Conservation (phyloP, 2,329 filamentous ascomycete species). For the Seiridium unicorne region DNA sequence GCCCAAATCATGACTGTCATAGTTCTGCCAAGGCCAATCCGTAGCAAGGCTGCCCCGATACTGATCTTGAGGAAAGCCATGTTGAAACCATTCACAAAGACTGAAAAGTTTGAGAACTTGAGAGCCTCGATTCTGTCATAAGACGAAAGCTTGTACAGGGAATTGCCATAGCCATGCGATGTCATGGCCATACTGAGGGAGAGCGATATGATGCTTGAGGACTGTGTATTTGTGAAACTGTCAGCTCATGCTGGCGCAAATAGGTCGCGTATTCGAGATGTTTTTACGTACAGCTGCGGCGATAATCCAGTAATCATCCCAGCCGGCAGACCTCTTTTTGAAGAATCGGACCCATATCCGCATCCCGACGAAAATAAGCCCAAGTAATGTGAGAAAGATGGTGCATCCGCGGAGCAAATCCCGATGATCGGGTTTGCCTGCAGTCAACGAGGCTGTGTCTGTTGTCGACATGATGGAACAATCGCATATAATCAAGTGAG, state of each 20-base stretch:
- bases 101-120: neutral
- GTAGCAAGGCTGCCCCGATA: neutral
- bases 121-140: neutral
- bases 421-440: neutral
- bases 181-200: neutral
- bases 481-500: neutral
- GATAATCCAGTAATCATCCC: neutral
- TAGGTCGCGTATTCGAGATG: neutral
- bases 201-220: neutral
- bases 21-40: neutral
- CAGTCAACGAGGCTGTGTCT: neutral
- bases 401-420: neutral
- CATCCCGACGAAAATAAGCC: neutral
- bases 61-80: constrained; percentile 1
- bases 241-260: neutral
- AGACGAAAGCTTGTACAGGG: neutral
- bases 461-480: neutral
- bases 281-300: neutral
- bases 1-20: neutral
- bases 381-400: neutral
- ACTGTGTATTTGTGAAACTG: neutral
- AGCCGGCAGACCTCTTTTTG: neutral
- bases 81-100: neutral
- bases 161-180: neutral
- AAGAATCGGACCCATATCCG: neutral